phyloP scores from a whole-genome alignment of 2,329 filamentous ascomycete genomes.

The Phialemoniopsis sp. region DNA sequence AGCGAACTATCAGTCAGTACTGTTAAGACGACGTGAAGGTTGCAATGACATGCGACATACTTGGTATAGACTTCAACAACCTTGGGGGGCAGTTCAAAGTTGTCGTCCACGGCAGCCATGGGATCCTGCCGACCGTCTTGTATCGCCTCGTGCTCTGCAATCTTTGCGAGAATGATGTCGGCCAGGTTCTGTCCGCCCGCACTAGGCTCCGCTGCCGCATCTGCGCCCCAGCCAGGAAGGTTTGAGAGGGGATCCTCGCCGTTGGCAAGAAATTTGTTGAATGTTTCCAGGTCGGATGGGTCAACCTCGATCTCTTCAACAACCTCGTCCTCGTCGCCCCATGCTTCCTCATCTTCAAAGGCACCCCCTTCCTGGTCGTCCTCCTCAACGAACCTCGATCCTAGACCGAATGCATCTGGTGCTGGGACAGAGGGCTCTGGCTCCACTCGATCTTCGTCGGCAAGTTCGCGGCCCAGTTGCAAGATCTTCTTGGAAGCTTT shows the following conservation, averaged over 20 bases:
- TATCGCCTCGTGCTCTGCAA: slow-evolving; percentile 79
- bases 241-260: slow-evolving; percentile 69
- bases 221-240: slow-evolving; percentile 50
- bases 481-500: slow-evolving; percentile 87
- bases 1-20: slow-evolving; percentile 9
- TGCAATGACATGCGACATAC: slow-evolving; percentile 42
- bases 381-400: slow-evolving; percentile 57
- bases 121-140: slow-evolving; percentile 31
- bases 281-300: slow-evolving; percentile 82
- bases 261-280: slow-evolving; percentile 81
- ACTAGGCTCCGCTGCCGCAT: slow-evolving; percentile 9
- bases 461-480: slow-evolving; percentile 82
- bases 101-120: slow-evolving; percentile 63
- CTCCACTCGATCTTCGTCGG: slow-evolving; percentile 62
- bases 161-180: slow-evolving; percentile 90
- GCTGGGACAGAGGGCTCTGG: slow-evolving; percentile 33
- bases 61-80: slow-evolving; percentile 93
- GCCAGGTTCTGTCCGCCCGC: slow-evolving; percentile 60
- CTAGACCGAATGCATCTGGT: slow-evolving; percentile 72
- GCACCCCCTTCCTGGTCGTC: slow-evolving; percentile 39
- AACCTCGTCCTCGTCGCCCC: slow-evolving; percentile 74
- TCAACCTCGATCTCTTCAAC: slow-evolving; percentile 77
- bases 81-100: slow-evolving; percentile 76
- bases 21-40: slow-evolving; percentile 5
- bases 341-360: slow-evolving; percentile 58